These are phyloP conservation scores for Arabidopsis arenosa DNA, from an alignment of 345 rosid genomes.

Conservation along the genomic window DNA sequence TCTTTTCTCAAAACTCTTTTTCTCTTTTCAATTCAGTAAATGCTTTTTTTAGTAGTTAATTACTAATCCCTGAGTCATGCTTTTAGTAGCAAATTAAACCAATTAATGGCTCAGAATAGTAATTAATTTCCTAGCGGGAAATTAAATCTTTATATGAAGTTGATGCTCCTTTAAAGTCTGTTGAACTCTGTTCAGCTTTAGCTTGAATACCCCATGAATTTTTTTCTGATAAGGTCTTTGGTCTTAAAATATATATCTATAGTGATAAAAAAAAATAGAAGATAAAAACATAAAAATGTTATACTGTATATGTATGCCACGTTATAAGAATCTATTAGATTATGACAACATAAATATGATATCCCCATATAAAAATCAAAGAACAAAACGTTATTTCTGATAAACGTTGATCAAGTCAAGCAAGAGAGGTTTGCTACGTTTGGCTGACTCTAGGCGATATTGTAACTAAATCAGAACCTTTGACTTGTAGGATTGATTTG, in stretches of 20 bases:
- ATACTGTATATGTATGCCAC: neutral
- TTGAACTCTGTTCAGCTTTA: too few relatives aligned
- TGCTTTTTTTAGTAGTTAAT: neutral
- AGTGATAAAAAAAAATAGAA: neutral
- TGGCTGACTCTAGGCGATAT: neutral
- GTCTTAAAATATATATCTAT: neutral
- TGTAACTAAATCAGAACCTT: slow-evolving; percentile 4
- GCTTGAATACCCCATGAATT: neutral
- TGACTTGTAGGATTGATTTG: neutral
- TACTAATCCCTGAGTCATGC: neutral
- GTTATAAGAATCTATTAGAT: slow-evolving; percentile 22
- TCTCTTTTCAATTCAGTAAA: neutral
- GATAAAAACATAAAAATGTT: neutral
- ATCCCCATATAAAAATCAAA: neutral
- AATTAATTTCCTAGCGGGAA: too few relatives aligned
- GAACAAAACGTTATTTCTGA: neutral
- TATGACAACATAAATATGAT: neutral
- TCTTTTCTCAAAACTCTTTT: slow-evolving; percentile 8
- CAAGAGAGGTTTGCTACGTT: neutral
- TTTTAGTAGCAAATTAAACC: neutral
- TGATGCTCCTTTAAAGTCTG: too few relatives aligned
- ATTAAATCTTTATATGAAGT: slow-evolving; percentile 5
- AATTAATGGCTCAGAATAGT: neutral
- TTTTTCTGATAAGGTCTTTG: neutral
- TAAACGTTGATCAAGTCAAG: neutral